Base-by-base conservation (phyloP, 2,329 filamentous ascomycete genomes). In the Triangularia setosa region DNA sequence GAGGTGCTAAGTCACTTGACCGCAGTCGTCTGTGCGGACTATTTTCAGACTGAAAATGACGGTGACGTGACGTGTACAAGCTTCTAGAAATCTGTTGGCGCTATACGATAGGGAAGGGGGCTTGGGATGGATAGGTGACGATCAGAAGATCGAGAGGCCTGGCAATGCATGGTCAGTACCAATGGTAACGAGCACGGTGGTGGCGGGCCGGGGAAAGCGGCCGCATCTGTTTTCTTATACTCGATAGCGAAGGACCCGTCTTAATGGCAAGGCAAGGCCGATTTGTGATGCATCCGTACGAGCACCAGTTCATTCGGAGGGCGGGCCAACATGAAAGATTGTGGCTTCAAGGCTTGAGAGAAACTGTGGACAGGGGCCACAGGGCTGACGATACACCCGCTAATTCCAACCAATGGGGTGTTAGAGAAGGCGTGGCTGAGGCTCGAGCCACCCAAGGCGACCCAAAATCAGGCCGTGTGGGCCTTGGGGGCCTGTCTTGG, bases 1-100 rank as follows among this genome's bases (percentile, higher is more conserved):
- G 35, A 16, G 52, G 12, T 55, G 14, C 9, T 16, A 55, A 56
- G 62, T 64, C 62, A 64, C 62, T 61, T 58, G 54, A 58, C 58
- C 58, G 7, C 23, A 44, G 52, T 44, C 25, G 2, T 64, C 58
- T 58, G 40, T 40, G n/a, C 9, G 9, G 28, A 16, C 28, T 57
- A 12, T 16, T 60, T 21, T 48, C 48, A 21, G 28, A 48, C 25
- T n/a, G 11, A 11, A 40, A 48, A 4, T 1, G 18, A 23, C 16
- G 18, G 40, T 48, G 40, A 48, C 18, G 40, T 48, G 40, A 48
- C 40, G 21, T 48, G 40, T 48, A 21, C 40, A 21, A 48, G n/a
- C 6, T 48, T 48, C 40, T 0, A 35, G 57, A 9, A 33, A n/a
- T 54, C n/a, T 11, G n/a, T 56, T 44, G 11, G 40, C 25, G 52